These are phyloP conservation scores for Oxyria digyna DNA, from an alignment of 148 eudicot species.

Conservation along the genomic window DNA sequence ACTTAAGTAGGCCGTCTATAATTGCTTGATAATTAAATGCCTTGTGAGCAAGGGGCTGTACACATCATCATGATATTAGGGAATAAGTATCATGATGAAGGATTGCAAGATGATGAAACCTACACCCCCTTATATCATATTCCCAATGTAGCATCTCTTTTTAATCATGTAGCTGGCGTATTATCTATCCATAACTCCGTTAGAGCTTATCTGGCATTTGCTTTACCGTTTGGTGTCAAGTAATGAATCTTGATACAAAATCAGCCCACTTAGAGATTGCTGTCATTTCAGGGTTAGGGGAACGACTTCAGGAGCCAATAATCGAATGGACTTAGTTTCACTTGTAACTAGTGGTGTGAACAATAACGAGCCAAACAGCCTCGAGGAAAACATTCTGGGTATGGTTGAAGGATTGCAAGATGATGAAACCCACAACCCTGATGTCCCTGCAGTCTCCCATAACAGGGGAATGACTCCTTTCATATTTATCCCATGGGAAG, in stretches of 20 bases:
- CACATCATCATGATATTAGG: background rate
- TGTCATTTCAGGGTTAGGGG: constrained; percentile 58
- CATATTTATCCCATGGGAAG: constrained; percentile 87
- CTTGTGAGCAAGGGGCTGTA: background rate
- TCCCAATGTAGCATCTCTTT: background rate
- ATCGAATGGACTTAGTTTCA: constrained; percentile 75
- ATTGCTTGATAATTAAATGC: background rate
- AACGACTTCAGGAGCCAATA: constrained; percentile 75
- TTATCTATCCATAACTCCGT: background rate
- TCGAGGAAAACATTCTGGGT: constrained; percentile 61
- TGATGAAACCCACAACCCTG: constrained; percentile 86
- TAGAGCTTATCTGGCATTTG: background rate
- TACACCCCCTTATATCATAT: too few relatives aligned
- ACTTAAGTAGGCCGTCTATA: background rate
- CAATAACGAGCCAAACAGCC: constrained; percentile 39
- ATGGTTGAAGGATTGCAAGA: constrained; percentile 88
- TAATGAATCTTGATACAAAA: background rate
- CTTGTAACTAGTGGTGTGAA: constrained; percentile 80
- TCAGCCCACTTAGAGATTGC: background rate
- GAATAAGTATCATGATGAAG: too few relatives aligned
- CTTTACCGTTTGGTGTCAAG: background rate
- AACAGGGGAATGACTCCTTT: constrained; percentile 76
- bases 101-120: too few relatives aligned
- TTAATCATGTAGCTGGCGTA: background rate
- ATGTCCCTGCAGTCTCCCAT: constrained; percentile 90